Evolutionary conservation across 2,329 filamentous ascomycete species (phyloP).

Genomic region (Delphinella strobiligena): DNA sequence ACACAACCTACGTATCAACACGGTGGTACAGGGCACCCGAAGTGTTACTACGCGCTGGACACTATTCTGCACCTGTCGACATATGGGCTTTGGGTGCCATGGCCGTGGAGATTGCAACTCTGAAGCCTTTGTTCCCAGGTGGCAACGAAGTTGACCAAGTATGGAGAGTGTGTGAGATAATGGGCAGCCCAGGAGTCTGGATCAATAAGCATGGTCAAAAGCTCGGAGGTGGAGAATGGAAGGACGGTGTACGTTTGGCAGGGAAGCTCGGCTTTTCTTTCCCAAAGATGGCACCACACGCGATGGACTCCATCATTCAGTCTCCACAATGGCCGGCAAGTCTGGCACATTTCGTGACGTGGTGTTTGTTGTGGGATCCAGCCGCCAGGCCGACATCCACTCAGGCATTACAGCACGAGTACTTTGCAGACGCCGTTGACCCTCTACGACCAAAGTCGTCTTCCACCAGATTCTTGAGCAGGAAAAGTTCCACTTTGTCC

Average conservation of each 20-base stretch:
- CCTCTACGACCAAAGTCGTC: conserved; percentile 88
- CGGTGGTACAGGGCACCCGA: conserved; percentile 93
- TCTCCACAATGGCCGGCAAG: conserved; percentile 82
- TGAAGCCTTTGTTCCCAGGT: conserved; percentile 94
- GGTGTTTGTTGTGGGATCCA: conserved; percentile 98
- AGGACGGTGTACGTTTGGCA: conserved; percentile 81
- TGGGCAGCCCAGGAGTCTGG: conserved; percentile 98
- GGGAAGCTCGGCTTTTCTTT: conserved; percentile 98
- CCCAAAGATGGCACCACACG: conserved; percentile 95
- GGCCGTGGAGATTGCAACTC: conserved; percentile 92
- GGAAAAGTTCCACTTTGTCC: conserved; percentile 78
- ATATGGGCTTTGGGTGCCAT: conserved; percentile 98
- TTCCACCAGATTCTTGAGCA: conserved; percentile 67
- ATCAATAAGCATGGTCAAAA: conserved; percentile 80
- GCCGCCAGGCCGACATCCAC: conserved; percentile 81
- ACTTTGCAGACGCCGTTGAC: conserved; percentile 85
- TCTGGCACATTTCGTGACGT: conserved; percentile 86
- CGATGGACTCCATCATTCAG: conserved; percentile 88
- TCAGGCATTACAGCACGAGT: conserved; percentile 91
- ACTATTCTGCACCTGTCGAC: conserved; percentile 95
- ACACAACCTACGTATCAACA: conserved; percentile 97
- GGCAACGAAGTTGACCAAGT: conserved; percentile 98
- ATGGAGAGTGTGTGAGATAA: conserved; percentile 97
- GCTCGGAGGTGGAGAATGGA: conserved; percentile 94
- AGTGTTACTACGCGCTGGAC: conserved; percentile 81